Percentiles rank a stretch among this genome's conserved stretches.
Conservation (phyloP, 306 rosid species). For the Carpinus viminea region DNA sequence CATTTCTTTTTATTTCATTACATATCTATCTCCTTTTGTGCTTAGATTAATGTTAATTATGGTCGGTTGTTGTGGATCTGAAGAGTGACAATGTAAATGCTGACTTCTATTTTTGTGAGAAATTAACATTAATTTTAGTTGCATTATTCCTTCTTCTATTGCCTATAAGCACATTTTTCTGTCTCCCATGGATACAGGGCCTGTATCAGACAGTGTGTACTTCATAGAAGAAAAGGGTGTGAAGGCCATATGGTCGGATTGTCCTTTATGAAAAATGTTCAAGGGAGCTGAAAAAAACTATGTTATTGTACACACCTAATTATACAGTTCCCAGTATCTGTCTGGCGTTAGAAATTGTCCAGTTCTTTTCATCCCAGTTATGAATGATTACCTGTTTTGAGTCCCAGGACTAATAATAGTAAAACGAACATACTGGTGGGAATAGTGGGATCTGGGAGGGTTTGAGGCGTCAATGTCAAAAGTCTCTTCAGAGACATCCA, state of each 20-base stretch:
- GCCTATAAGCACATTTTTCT: slow-evolving; percentile 21
- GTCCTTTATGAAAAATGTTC: not conserved
- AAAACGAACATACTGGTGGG: not conserved
- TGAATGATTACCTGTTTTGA: not conserved
- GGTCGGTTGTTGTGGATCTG: slow-evolving; percentile 63
- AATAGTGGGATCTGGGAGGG: not conserved
- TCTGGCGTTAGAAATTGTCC: not conserved
- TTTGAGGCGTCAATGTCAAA: not conserved
- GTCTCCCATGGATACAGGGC: slow-evolving; percentile 33
- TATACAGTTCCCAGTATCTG: not conserved
- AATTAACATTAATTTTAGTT: slow-evolving; percentile 22
- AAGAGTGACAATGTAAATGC: slow-evolving; percentile 74
- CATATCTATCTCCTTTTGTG: slow-evolving; percentile 37
- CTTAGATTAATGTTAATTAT: slow-evolving; percentile 49
- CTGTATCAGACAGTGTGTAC: slow-evolving; percentile 23
- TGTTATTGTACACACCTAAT: not conserved
- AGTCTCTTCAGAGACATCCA: not conserved
- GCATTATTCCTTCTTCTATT: slow-evolving; percentile 21
- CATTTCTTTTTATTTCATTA: slow-evolving; percentile 26
- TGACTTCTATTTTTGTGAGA: slow-evolving; percentile 57
- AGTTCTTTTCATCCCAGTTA: not conserved
- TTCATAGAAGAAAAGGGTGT: not conserved
- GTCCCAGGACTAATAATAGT: not conserved
- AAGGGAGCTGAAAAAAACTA: not conserved
- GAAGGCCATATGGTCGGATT: not conserved